Percentiles rank a stretch among this genome's conserved stretches.
These are phyloP conservation scores for Quercus agrifolia DNA, from an alignment of 306 rosid species.

Conservation along the genomic window DNA sequence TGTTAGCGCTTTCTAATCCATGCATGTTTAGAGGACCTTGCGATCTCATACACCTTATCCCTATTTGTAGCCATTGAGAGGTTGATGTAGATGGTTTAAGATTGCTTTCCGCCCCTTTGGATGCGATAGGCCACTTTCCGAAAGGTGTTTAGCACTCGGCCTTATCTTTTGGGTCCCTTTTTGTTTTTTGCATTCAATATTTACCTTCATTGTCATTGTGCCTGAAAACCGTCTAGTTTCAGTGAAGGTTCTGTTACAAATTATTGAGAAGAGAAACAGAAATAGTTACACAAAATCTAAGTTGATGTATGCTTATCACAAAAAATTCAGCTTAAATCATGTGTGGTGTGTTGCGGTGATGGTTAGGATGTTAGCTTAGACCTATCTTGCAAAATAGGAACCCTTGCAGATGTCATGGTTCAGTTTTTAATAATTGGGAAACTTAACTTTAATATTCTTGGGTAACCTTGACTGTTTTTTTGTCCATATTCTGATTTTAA, in stretches of 20 bases:
- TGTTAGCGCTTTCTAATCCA: background rate
- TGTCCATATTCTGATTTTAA: too few species aligned
- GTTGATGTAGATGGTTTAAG: conserved; percentile 8
- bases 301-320: too few species aligned
- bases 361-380: too few species aligned
- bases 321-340: too few species aligned
- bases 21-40: background rate
- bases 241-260: background rate
- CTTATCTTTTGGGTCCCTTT: conserved; percentile 1
- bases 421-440: too few species aligned
- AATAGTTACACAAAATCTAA: background rate
- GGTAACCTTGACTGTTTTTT: too few species aligned
- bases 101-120: background rate
- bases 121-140: background rate
- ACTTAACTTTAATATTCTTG: too few species aligned
- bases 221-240: background rate
- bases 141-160: background rate
- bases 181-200: background rate
- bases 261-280: background rate
- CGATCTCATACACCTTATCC: conserved; percentile 24
- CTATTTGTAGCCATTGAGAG: conserved; percentile 17
- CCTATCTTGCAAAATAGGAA: too few species aligned
- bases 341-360: too few species aligned
- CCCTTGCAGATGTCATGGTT: too few species aligned
- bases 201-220: background rate